These are phyloP conservation scores for Helenozyma baotianmanensis DNA, from an alignment of 805 yeast species.

Conservation along the genomic window DNA sequence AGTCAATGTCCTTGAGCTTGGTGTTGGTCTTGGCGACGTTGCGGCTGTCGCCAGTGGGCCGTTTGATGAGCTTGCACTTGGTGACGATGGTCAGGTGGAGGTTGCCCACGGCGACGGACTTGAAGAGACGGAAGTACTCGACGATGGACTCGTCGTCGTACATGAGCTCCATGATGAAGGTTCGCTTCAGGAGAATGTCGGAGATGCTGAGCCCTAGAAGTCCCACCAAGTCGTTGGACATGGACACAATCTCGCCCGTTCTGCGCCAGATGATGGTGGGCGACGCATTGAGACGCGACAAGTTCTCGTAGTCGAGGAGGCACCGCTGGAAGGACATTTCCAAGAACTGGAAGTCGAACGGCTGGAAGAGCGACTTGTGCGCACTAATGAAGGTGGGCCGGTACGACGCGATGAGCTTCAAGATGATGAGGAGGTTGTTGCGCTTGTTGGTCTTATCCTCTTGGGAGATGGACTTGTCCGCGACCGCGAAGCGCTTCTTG, in stretches of 20 bases:
- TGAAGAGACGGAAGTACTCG: slow-evolving; percentile 67
- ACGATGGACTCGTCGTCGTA: slow-evolving; percentile 68
- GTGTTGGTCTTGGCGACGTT: slow-evolving; percentile 17
- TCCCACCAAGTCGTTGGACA: slow-evolving; percentile 68
- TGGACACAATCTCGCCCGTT: slow-evolving; percentile 79
- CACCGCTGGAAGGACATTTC: slow-evolving; percentile 44
- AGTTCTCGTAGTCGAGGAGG: slow-evolving; percentile 41
- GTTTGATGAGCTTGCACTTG: slow-evolving; percentile 43
- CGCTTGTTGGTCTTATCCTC: slow-evolving; percentile 29
- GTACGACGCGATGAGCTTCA: slow-evolving; percentile 58
- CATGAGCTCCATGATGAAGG: slow-evolving; percentile 75
- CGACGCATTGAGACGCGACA: slow-evolving; percentile 53
- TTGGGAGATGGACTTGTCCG: slow-evolving; percentile 25
- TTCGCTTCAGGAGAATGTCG: slow-evolving; percentile 53
- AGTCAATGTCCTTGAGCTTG: slow-evolving; percentile 16
- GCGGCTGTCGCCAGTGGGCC: slow-evolving; percentile 12
- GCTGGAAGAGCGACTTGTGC: slow-evolving; percentile 61
- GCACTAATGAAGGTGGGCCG: slow-evolving; percentile 77
- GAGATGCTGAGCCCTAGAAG: slow-evolving; percentile 60
- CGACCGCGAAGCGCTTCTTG: slow-evolving; percentile 52
- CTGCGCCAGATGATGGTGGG: slow-evolving; percentile 85
- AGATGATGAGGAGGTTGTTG: slow-evolving; percentile 36
- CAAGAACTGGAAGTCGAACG: slow-evolving; percentile 57
- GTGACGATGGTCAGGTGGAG: slow-evolving; percentile 50
- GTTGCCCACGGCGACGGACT: slow-evolving; percentile 67